Base-by-base conservation (phyloP, 2,329 filamentous ascomycete genomes). In the Aspergillus sp. region DNA sequence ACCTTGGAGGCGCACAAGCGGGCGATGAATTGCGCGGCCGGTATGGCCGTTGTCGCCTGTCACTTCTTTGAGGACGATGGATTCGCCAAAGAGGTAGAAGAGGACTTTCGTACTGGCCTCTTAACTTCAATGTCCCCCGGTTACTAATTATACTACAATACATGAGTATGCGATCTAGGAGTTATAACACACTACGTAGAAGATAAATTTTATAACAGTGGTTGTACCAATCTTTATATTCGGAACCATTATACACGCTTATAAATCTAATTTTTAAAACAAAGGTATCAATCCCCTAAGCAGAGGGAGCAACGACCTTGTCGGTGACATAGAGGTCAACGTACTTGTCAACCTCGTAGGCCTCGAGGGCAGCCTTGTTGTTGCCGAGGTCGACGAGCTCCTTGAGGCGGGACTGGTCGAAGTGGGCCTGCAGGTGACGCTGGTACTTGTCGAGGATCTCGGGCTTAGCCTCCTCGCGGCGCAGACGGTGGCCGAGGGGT, bases 391-490 rank as follows among this genome's bases (percentile, higher is more conserved):
- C 83, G 51, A 97, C 83, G 54, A 99, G 83, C 80, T 95, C 83
- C 79, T 93, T 85, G 51, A 97, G 91, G 72, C 88, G 87, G 49
- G 83, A 81, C 73, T 90, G 83, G 60, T 86, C 81, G 77, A 89
- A 96, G 81, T 97, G 93, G 54, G 89, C 90, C 68, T 84, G 85
- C 51, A 98, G 81, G 79, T 99, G 95, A 74, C 90, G 88, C 87
- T 93, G 89, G 82, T 91, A 99, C 84, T 99, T 99, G 76, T 86
- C 87, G 68, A 98, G 80, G 68, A 99, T 97, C 78, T 96, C 90
- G 58, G 95, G 95, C 86, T 98, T 98, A 68, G 95, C 95, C 84
- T 99, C 95, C 69, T 97, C 93, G 69, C 93, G 87, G 65, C 95
- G 84, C 72, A 95, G 83, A 65, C 89, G 89, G 82, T 99, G 95